Base-by-base conservation (phyloP, 345 rosid species). In the Linum tenue region DNA sequence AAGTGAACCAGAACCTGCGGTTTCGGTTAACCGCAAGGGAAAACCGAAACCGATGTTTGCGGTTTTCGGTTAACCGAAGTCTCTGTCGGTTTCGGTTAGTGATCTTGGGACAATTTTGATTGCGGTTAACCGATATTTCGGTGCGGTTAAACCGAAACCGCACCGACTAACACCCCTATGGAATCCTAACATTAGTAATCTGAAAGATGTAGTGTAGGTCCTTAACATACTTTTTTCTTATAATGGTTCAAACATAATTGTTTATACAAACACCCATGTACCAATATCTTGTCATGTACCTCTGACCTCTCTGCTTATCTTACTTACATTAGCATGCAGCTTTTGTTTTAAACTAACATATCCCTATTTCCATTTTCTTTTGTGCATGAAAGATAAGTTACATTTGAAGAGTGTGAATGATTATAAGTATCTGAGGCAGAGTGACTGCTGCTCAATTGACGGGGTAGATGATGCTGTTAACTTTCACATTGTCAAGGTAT, bases 401-500 rank as follows among this genome's bases (percentile, higher is more conserved):
- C 53, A 82, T 76, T 85, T 94, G 85, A 82, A 71, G 81, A 81
- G 73, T 59, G 91, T 86, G 70, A 72, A 81, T 53, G 96, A 90
- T 63, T 94, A 85, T 66, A 87, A 83, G 63, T 94, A 94, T 76
- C 72, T 94, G 85, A 82, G 78, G 66, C 99, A 90, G 84, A 94
- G 97, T 80, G 78, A 77, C 68, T 94, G 99, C 72, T 84, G 78
- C 78, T 72, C 85, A 15, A 82, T 94, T 73, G 64, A 69, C 60
- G 90, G 97, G 76, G 91, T 94, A 69, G 89, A 88, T 68, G 99
- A 94, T 73, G 90, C 87, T 53, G 89, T 88, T 65, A 83, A 72
- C 58, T 90, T 94, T 72, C 71, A 65, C 51, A 61, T 78, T 69
- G 97, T 90, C 69, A 74, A 68, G 95, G 97, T 94, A 78, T 50